Conservation (phyloP, 805 yeast genomes). For the Limtongozyma cylindracea region DNA sequence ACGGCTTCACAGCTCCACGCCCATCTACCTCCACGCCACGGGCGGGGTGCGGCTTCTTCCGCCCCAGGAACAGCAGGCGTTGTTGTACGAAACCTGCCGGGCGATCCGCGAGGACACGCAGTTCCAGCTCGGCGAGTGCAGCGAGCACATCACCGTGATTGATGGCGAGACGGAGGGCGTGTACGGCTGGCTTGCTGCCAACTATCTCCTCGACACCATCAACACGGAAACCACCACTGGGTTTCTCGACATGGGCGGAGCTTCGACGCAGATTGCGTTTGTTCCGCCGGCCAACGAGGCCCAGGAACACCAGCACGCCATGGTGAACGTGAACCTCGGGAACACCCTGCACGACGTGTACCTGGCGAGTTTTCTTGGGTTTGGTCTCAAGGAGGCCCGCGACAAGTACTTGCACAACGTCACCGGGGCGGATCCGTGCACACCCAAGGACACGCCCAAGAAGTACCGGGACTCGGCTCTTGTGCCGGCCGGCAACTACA, state of each 20-base stretch:
- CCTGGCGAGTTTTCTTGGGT: slow-evolving; percentile 31
- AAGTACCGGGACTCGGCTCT: slow-evolving; percentile 11
- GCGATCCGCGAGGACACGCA: slow-evolving; percentile 20
- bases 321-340: slow-evolving; percentile 18
- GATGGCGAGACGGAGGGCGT: slow-evolving; percentile 45
- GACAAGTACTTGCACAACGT: slow-evolving; percentile 13
- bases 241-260: slow-evolving; percentile 37
- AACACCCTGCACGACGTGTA: slow-evolving; percentile 15
- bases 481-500: slow-evolving; percentile 25
- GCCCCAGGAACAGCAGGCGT: slow-evolving; percentile 20
- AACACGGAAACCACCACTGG: slow-evolving; percentile 25
- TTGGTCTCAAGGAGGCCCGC: slow-evolving; percentile 33
- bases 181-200: slow-evolving; percentile 41
- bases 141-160: slow-evolving; percentile 27
- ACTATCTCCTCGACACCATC: slow-evolving; percentile 23
- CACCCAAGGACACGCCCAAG: slow-evolving; percentile 15
- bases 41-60: slow-evolving; percentile 39
- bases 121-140: slow-evolving; percentile 36
- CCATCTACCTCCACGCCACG: slow-evolving; percentile 43
- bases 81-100: slow-evolving; percentile 20
- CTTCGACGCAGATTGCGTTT: slow-evolving; percentile 38
- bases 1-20: slow-evolving; percentile 35
- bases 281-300: slow-evolving; percentile 24
- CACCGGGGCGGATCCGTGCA: slow-evolving; percentile 26
- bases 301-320: slow-evolving; percentile 16